Base-by-base conservation (phyloP, 208 protist genomes). In the Leishmania tarentolae region DNA sequence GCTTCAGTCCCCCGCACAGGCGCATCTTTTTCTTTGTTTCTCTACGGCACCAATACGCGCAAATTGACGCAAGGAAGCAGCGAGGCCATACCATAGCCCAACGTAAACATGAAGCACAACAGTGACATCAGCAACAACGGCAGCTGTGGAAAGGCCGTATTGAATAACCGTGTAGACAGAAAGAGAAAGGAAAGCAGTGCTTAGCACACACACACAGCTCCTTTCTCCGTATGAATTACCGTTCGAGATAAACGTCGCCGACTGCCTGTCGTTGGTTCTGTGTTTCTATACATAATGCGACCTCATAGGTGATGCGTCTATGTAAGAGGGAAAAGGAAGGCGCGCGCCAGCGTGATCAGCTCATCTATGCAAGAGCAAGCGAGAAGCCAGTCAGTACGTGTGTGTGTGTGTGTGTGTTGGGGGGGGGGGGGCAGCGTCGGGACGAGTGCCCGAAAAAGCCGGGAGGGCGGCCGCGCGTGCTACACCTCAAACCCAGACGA, bases 401-500 rank as follows among this genome's bases (percentile, higher is more conserved):
- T 28, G 75, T 65, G 56, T 3, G n/a, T n/a, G n/a, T n/a, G n/a
- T n/a, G n/a, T n/a, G n/a, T n/a, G n/a, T n/a, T n/a, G n/a, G n/a
- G n/a, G n/a, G n/a, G n/a, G n/a, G 5, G 44, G 46, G 1, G 72
- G 72, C 15, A n/a, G 50, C 35, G 47, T n/a, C 42, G n/a, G 3
- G 50, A 31, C 35, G 44, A 57, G 21, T 61, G 50, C 72, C 24
- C 15, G 28, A 28, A 46, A 61, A 21, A 46, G 35, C 15, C 0
- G 35, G 35, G 6, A 40, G 35, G 31, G 31, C 56, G 15, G 46
- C 53, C 37, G 0, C n/a, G 24, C 46, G 24, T 46, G 66, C 40
- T 83, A 87, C 44, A 83, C 47, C 46, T 95, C 92, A 78, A 93
- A 95, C n/a, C 94, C 94, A 31, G 87, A 92, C 57, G 86, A 86